Conservation (phyloP, 2,329 filamentous ascomycete species). For the Pseudogymnoascus sp. region DNA sequence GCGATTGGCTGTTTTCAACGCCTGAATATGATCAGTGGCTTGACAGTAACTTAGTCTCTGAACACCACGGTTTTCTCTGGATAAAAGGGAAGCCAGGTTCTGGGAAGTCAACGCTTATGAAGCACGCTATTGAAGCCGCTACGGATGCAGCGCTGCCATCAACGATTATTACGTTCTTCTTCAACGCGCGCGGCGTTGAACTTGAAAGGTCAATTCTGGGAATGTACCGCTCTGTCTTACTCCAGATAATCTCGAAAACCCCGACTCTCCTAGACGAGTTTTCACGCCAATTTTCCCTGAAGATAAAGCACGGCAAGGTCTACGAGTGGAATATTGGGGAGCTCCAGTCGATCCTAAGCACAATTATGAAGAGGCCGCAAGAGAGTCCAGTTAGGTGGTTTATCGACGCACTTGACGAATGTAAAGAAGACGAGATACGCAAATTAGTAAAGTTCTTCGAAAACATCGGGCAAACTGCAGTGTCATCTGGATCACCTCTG, state of each 20-base stretch:
- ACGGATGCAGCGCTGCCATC: slow-evolving; percentile 7
- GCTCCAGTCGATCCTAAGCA: background rate
- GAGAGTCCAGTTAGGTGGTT: slow-evolving; percentile 27
- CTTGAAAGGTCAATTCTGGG: slow-evolving; percentile 38
- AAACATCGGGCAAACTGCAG: slow-evolving; percentile 17
- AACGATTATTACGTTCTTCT: slow-evolving; percentile 28
- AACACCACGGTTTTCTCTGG: slow-evolving; percentile 37
- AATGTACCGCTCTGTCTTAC: slow-evolving; percentile 41
- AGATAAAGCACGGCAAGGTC: slow-evolving; percentile 7
- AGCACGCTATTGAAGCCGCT: slow-evolving; percentile 26
- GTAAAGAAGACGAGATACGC: slow-evolving; percentile 29
- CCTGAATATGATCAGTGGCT: slow-evolving; percentile 32
- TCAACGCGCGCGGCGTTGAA: slow-evolving; percentile 15
- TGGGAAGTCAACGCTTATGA: slow-evolving; percentile 39
- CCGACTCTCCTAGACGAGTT: slow-evolving; percentile 29
- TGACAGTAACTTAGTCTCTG: slow-evolving; percentile 20
- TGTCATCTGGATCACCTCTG: slow-evolving; percentile 12
- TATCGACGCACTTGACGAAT: slow-evolving; percentile 41
- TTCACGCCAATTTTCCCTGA: slow-evolving; percentile 16
- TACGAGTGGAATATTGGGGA: background rate
- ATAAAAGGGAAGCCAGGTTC: slow-evolving; percentile 39
- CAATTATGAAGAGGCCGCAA: background rate
- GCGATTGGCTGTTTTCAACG: slow-evolving; percentile 33
- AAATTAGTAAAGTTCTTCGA: slow-evolving; percentile 28
- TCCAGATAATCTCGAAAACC: slow-evolving; percentile 33